Base-by-base conservation (phyloP, 768 basidiomycete genomes). In the Boletus rufocinnamomeus region DNA sequence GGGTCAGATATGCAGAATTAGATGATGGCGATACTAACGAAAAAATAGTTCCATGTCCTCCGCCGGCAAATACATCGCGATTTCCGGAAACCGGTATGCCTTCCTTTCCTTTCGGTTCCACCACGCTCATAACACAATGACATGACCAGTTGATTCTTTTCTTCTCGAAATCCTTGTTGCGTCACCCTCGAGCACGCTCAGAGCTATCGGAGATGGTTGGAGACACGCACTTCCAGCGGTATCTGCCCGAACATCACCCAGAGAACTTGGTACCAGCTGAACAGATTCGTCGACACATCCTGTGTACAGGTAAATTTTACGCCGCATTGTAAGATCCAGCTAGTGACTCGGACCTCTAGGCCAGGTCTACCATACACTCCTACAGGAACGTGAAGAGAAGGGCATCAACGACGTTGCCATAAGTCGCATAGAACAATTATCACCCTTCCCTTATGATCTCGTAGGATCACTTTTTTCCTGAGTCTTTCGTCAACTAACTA, bases 11-110 rank as follows among this genome's bases (percentile, higher is more conserved):
- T 19, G 5, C 27, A 27, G 11, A 25, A 14, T 28, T 51, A 19
- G 51, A 35, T 13, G 30, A 44, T 62, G 47, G 40, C 60, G 49
- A 58, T 57, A 53, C 56, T 68, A 40, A 66, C 51, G 47, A 50
- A 35, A 38, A 30, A 57, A 10, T 62, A 89, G 87, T 97, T 94
- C 92, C 95, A 96, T 70, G 93, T 96, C 58, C 89, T 98, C 50
- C 93, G 95, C 74, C 89, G 96, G 61, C 96, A 98, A 76, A 92
- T 91, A 69, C 91, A 95, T 75, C 93, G 97, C 66, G 97, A 98
- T 72, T 98, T 94, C 90, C 88, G 96, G 68, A 98, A 98, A 79
- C 96, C 96, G 46, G 89, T 92, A 68, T 54, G 84, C 70, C 8
- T 13, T 37, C n/a, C 21, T n/a, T 9, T 11, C 10, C 32, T 35